Evolutionary conservation across 345 rosid genomes (phyloP), one percentile per base, ranked within the genome.

Genomic region (Raphanus raphanistrum): DNA sequence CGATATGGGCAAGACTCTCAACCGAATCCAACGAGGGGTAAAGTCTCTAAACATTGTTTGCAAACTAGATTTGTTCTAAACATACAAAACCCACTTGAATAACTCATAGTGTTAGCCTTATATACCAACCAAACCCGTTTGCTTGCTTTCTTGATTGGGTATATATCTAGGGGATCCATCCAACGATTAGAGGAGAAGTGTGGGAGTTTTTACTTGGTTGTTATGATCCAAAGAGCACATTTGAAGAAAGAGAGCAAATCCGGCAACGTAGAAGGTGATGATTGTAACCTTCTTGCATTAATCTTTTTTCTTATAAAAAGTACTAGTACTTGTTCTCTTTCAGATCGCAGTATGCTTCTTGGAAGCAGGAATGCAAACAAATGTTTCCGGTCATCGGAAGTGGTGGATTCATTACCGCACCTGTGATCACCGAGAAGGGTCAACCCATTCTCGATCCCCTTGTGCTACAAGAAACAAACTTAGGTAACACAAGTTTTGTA

Each of bases 161-260:
- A 41, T 21, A 68, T 52, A 36, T 57, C 15, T 73, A 96, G 99
- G 98, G 97, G 66, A 82, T 96, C 66, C 98, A 96, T 88, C 99
- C 99, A 76, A 80, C 91, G 29, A 96, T 96, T 75, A 91, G 99
- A 89, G 99, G 96, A 77, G 99, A 96, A 89, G 99, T 96, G 13
- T 96, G 98, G 99, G 99, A 96, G 76, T 91, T 96, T 80, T 81
- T 96, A 38, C 97, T 96, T 66, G 94, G 92, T 25, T 96, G 99
- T 84, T 96, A 83, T 91, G 95, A 89, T 76, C 90, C 97, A 75
- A 87, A 74, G 81, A 96, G 99, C 74, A 87, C 98, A 62, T 96
- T 87, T 41, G 94, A 87, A 4, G 98, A 96, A 79, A 88, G 99
- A 81, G 96, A 91, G 35, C 83, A 89, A 81, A 85, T 89, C 64